Base-by-base conservation (phyloP, 805 yeast genomes). In the Candida jianshihensis region DNA sequence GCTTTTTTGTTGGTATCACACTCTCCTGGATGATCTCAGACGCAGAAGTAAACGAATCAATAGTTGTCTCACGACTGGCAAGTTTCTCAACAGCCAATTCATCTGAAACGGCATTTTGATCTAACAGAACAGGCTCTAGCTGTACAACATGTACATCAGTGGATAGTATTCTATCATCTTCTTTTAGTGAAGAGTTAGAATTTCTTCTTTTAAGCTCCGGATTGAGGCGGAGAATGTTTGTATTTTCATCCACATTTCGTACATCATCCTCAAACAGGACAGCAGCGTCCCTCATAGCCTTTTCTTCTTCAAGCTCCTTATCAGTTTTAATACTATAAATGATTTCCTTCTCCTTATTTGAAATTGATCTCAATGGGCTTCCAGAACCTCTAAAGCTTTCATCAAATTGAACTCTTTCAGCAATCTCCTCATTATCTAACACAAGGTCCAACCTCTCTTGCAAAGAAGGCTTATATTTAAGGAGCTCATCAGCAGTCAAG, bases 401-500 rank as follows among this genome's bases (percentile, higher is more conserved):
- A 39, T 47, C 53, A 29, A 48, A 35, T 26, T 42, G 50, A 18
- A 51, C 47, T 36, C 45, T 41, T 36, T 43, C 38, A 8, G 54
- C 40, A 3, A 53, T 36, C 2, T 48, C 50, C 18, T 47, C 42
- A 12, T 44, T 41, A 21, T 56, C 55, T 13, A 71, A 53, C 30
- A 63, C 67, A 3, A 70, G 56, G 37, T 67, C 70, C 37, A 72
- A 54, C 46, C 66, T 70, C 41, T 71, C 69, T 41, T 66, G 66
- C 27, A 71, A 51, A 33, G 56, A 58, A 51, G 49, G 60, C 39
- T 48, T 47, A 38, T 41, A 43, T 13, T 40, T 38, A 13, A 37
- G 33, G 6, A 61, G 31, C 1, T 59, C 56, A 15, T 54, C 56
- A 8, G 48, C 54, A 3, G 59, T 53, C 14, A 57, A 37, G 7